Percentiles rank a stretch among this genome's conserved stretches.
Evolutionary conservation across 139 green algal genomes (phyloP).

Genomic region (Chlamydomonas asymmetrica): DNA sequence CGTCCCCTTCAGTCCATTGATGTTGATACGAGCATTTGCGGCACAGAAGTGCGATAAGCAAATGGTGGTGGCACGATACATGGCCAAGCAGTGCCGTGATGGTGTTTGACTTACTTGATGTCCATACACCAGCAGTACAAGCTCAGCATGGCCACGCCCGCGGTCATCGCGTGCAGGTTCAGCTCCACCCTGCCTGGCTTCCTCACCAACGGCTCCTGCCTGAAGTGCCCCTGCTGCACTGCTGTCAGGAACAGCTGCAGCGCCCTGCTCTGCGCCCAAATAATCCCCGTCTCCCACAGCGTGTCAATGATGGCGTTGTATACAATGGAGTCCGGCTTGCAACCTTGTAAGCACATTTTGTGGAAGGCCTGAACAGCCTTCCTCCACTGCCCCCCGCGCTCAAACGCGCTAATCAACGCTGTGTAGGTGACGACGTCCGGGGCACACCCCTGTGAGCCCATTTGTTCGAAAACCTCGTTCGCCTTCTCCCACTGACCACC

Average conservation of each 20-base stretch:
- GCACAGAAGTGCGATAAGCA: not conserved
- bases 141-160: conserved; percentile 81
- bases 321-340: conserved; percentile 78
- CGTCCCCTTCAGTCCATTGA: too few species aligned
- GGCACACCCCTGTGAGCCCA: conserved; percentile 65
- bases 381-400: conserved; percentile 71
- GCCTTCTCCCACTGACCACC: conserved; percentile 77
- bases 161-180: conserved; percentile 85
- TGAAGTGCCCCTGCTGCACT: conserved; percentile 54
- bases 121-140: conserved; percentile 77
- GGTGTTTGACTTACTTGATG: conserved; percentile 49
- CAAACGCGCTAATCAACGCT: conserved; percentile 78
- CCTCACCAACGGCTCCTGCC: conserved; percentile 37
- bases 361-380: conserved; percentile 59
- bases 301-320: conserved; percentile 87
- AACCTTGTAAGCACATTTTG: conserved; percentile 59
- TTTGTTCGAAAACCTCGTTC: conserved; percentile 74
- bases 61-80: not conserved
- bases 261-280: conserved; percentile 68
- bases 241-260: conserved; percentile 56
- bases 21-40: not conserved
- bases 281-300: conserved; percentile 82
- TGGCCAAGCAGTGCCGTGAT: not conserved
- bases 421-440: conserved; percentile 90
- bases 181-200: conserved; percentile 48